Evolutionary conservation across 2,329 filamentous ascomycete genomes (phyloP).

Genomic region (Alternaria gaisen): DNA sequence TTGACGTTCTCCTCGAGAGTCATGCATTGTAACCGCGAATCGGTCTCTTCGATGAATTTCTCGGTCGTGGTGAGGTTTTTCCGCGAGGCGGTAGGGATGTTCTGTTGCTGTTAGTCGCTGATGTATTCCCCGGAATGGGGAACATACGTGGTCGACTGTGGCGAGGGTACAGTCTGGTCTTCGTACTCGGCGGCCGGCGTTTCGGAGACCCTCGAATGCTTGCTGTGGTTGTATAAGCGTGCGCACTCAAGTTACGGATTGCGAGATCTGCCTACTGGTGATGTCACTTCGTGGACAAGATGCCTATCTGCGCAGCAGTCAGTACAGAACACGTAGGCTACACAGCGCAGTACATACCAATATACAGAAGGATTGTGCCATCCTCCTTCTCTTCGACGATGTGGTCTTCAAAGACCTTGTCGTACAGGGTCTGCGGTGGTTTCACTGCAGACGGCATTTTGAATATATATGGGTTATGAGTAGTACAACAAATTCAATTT

Average conservation of each 20-base stretch:
- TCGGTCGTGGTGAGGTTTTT: constrained; percentile 94
- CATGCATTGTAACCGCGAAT: constrained; percentile 91
- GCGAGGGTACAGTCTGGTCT: constrained; percentile 96
- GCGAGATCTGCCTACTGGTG: constrained; percentile 69
- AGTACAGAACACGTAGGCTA: constrained; percentile 21
- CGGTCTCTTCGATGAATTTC: constrained; percentile 92
- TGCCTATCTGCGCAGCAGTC: constrained; percentile 74
- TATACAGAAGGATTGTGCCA: constrained; percentile 91
- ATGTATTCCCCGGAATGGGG: background rate
- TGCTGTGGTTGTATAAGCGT: constrained; percentile 65
- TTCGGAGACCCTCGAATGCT: constrained; percentile 95
- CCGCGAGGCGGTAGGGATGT: constrained; percentile 89
- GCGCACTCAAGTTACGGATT: background rate
- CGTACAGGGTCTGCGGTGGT: constrained; percentile 86
- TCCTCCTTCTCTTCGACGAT: constrained; percentile 95
- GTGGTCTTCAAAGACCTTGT: constrained; percentile 96
- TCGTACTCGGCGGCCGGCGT: constrained; percentile 86
- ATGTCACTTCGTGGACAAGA: constrained; percentile 98
- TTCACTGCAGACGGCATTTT: constrained; percentile 79
- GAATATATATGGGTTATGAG: constrained; percentile 30
- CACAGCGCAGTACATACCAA: constrained; percentile 68
- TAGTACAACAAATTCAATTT: constrained; percentile 28
- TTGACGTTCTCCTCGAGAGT: constrained; percentile 98
- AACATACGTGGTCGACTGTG: constrained; percentile 91
- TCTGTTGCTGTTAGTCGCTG: constrained; percentile 62